These are phyloP conservation scores for Paracorniculantispora psalliotae DNA, from an alignment of 2,329 filamentous ascomycete genomes.

Conservation along the genomic window DNA sequence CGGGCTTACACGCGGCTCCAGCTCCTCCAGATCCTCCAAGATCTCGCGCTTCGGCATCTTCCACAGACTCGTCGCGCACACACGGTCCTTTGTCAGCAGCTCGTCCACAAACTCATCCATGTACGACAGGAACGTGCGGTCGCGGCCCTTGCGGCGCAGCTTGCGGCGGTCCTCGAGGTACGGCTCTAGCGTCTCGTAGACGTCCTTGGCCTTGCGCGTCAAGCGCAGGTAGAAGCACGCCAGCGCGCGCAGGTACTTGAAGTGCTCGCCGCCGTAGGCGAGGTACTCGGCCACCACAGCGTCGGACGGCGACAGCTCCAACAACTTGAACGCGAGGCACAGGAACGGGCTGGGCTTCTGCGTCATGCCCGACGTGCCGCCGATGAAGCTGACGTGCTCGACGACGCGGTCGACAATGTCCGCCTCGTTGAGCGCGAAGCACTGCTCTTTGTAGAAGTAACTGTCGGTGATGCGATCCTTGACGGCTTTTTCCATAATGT, in stretches of 20 bases:
- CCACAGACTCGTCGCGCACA: constrained; percentile 88
- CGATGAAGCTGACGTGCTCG: constrained; percentile 74
- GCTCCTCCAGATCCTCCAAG: constrained; percentile 80
- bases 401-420: constrained; percentile 84
- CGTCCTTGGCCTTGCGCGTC: constrained; percentile 74
- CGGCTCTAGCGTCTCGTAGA: constrained; percentile 77
- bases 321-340: constrained; percentile 88
- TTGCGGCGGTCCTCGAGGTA: constrained; percentile 79
- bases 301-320: constrained; percentile 78
- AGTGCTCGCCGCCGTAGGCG: constrained; percentile 65
- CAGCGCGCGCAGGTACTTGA: constrained; percentile 84
- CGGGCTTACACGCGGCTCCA: constrained; percentile 82
- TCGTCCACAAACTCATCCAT: constrained; percentile 95
- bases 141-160: constrained; percentile 68
- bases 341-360: constrained; percentile 91
- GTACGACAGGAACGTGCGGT: constrained; percentile 69
- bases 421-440: constrained; percentile 85
- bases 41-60: constrained; percentile 79
- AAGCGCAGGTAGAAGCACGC: constrained; percentile 91
- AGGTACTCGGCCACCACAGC: constrained; percentile 78
- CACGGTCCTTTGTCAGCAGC: constrained; percentile 77
- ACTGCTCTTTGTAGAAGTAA: constrained; percentile 99
- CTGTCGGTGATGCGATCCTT: constrained; percentile 92
- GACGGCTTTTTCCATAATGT: constrained; percentile 91
- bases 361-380: constrained; percentile 77